Base-by-base conservation (phyloP, 2,329 filamentous ascomycete species). In the Aciculosporium take region DNA sequence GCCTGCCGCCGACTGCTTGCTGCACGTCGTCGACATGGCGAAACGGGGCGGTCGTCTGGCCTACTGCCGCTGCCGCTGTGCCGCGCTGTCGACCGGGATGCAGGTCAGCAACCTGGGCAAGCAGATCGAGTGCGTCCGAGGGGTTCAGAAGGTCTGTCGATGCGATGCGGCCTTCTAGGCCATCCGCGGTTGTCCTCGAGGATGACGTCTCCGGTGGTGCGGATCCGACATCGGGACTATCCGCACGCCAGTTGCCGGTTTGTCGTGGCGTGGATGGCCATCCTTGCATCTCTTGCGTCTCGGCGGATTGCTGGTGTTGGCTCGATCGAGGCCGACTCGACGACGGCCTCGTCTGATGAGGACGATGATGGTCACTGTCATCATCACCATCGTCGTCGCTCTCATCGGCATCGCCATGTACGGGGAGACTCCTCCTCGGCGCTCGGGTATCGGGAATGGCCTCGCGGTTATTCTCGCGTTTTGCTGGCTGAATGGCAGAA, bases 21-120 rank as follows among this genome's bases (percentile, higher is more conserved):
- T 37, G 42, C 37, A 42, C 30, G 18, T 33, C 23, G 30, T 45
- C 18, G n/a, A 44, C 45, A 21, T 42, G 46, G 43, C 32, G 45
- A 36, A 17, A 46, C 30, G 31, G 46, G 40, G 30, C 42, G 28
- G 43, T 40, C 20, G 34, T 33, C 33, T 45, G 48, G n/a, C 41
- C 46, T 18, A 39, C 34, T n/a, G 35, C 42, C 3, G 40, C 46
- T 18, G 40, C 34, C n/a, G 35, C 42, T 4, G 40, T n/a, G 41
- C 32, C 37, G 9, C 42, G 21, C 9, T 47, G 49, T 12, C 43
- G 44, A 10, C 51, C 48, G 0, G 54, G 52, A 6, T 63, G 59
- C 35, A 64, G 50, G 32, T 64, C 58, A 28, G 63, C 62, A 4
- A 63, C 62, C 41, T 64, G 62, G 23, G 61, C 62, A 20, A 65